Base-by-base conservation (phyloP, 2,329 filamentous ascomycete species). In the Xylaria sp. region DNA sequence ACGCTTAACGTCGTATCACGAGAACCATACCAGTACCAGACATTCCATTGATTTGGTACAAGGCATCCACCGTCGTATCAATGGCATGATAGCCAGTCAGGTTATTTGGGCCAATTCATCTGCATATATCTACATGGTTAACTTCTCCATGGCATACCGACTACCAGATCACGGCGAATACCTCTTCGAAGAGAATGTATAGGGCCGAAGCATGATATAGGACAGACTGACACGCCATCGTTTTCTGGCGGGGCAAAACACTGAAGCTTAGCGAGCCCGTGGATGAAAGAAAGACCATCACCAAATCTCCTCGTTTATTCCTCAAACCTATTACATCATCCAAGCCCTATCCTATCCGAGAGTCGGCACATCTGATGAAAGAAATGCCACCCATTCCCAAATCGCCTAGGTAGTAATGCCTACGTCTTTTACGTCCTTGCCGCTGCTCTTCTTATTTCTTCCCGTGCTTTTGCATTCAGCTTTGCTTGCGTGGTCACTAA, bases 401-500 rank as follows among this genome's bases (percentile, higher is more conserved):
- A 7, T 25, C 22, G 3, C 36, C n/a, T 7, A 36, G 45, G 57
- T 51, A 31, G 55, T 25, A 6, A 56, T 15, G 20, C 25, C 45
- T 49, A 22, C 50, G 36, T 29, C n/a, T 45, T 51, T 54, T 20
- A 33, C 7, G 31, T 42, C 44, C 31, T 31, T 31, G 42, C 61
- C 20, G 22, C 39, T 45, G n/a, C n/a, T n/a, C n/a, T n/a, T n/a
- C n/a, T 13, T 57, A 25, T 25, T 47, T 57, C 45, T 38, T 61
- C 57, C 9, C n/a, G 29, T 27, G 55, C 49, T 20, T 10, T 45
- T 5, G 63, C 66, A n/a, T 68, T 42, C 9, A 68, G 44, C n/a
- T 54, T 49, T 6, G 68, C 68, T 33, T 70, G 66, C 17, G 66
- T 11, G 13, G 47, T 25, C 3, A 65, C 60, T 22, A 63, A n/a